These are phyloP conservation scores for Paramyrothecium sp. DNA, from an alignment of 2,329 filamentous ascomycete genomes.

Conservation along the genomic window DNA sequence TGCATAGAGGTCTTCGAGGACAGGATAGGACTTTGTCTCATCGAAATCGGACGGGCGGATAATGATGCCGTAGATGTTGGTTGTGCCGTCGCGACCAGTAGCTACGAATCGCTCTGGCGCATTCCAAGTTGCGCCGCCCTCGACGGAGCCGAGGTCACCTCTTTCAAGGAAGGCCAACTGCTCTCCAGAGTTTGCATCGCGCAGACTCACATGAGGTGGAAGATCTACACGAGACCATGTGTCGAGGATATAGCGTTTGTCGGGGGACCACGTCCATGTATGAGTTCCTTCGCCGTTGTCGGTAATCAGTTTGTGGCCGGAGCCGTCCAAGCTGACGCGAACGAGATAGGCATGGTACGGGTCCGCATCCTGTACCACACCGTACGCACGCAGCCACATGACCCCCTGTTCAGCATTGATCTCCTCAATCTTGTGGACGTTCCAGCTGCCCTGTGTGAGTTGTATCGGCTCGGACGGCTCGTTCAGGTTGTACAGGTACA, in stretches of 20 bases:
- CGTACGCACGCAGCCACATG: conserved; percentile 18
- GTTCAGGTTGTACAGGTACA: conserved; percentile 17
- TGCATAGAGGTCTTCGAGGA: conserved; percentile 26
- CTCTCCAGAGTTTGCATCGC: conserved; percentile 13
- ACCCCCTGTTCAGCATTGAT: conserved; percentile 15
- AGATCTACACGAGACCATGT: conserved; percentile 23
- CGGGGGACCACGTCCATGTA: conserved; percentile 17
- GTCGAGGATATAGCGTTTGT: conserved; percentile 17
- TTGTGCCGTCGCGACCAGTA: conserved; percentile 21
- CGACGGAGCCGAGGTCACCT: background rate
- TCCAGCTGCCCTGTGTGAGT: conserved; percentile 23
- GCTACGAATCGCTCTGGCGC: conserved; percentile 20
- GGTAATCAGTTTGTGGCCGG: conserved; percentile 19
- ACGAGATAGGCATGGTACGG: conserved; percentile 22
- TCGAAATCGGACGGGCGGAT: conserved; percentile 21
- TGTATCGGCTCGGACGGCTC: conserved; percentile 13
- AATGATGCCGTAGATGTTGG: conserved; percentile 23
- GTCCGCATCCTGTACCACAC: conserved; percentile 17
- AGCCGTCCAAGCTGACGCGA: conserved; percentile 22
- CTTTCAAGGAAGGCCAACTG: conserved; percentile 14
- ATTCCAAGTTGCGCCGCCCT: conserved; percentile 10
- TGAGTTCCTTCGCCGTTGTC: conserved; percentile 22
- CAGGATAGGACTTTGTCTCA: conserved; percentile 18
- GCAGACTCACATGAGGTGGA: conserved; percentile 14
- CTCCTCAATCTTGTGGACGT: conserved; percentile 16